Evolutionary conservation across 2,329 filamentous ascomycete genomes (phyloP).

Genomic region (Nannizziopsis arthrosporioides): DNA sequence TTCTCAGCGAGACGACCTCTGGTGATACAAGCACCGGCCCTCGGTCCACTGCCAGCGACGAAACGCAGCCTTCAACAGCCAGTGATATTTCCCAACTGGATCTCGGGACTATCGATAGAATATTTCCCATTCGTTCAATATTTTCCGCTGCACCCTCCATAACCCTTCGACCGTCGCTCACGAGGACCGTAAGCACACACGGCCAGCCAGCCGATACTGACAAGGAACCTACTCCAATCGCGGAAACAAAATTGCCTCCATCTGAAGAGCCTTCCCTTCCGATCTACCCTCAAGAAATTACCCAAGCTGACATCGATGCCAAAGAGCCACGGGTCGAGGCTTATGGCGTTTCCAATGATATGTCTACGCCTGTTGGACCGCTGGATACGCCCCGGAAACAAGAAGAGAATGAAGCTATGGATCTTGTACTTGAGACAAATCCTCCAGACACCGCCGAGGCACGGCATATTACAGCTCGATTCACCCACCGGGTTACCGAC

Average conservation of each 20-base stretch:
- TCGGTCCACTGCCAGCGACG: background rate
- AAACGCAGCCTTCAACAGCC: background rate
- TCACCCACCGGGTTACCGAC: conserved; percentile 5
- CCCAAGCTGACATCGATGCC: no score
- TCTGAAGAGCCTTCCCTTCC: background rate
- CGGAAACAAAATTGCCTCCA: background rate
- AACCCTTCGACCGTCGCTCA: background rate
- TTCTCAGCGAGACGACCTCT: background rate
- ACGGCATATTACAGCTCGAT: conserved; percentile 2
- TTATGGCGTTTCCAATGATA: no score
- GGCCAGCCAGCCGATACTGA: background rate
- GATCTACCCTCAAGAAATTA: no score
- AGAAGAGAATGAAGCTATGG: background rate
- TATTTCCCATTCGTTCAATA: conserved; percentile 4
- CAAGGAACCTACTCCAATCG: background rate
- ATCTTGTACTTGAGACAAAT: background rate
- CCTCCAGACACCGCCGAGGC: background rate
- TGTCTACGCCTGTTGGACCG: no score
- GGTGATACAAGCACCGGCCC: background rate
- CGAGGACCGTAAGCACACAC: background rate
- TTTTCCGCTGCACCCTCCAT: background rate
- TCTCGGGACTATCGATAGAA: background rate
- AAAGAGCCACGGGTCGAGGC: no score
- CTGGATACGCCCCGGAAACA: background rate
- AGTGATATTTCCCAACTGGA: background rate